These are phyloP conservation scores for Penicillium nucicola DNA, from an alignment of 495 filamentous ascomycete species.

Conservation along the genomic window DNA sequence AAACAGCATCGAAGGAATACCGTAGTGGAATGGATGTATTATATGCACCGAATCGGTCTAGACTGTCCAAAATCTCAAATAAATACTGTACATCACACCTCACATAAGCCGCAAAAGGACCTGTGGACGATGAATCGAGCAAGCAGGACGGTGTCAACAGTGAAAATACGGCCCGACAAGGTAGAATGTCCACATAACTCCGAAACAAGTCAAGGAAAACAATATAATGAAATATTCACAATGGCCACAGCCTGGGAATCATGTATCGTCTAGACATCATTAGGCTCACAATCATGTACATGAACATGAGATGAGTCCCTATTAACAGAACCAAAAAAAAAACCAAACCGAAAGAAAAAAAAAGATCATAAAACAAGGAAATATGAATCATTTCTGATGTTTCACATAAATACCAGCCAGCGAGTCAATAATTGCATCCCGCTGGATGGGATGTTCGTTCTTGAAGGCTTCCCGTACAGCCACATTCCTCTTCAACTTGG, in stretches of 20 bases:
- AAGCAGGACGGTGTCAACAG: too few species aligned
- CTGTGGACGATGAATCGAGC: neutral
- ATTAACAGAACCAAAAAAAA: neutral
- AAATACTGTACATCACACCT: neutral
- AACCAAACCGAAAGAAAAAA: neutral
- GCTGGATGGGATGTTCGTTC: constrained; percentile 15
- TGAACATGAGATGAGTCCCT: neutral
- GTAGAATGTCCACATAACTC: too few species aligned
- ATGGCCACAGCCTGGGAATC: constrained; percentile 12
- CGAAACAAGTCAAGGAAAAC: neutral
- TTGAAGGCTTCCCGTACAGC: constrained; percentile 12
- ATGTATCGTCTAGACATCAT: constrained; percentile 20
- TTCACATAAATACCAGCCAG: constrained; percentile 6
- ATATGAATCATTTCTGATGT: too few species aligned
- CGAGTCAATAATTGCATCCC: constrained; percentile 12
- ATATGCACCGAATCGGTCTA: too few species aligned
- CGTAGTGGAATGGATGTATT: too few species aligned
- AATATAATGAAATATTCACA: constrained; percentile 7
- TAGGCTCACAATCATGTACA: constrained; percentile 1
- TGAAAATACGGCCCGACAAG: too few species aligned
- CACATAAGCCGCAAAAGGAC: neutral
- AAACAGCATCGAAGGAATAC: too few species aligned
- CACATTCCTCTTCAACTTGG: constrained; percentile 13
- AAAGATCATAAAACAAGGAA: neutral
- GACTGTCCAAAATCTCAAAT: too few species aligned